Evolutionary conservation across 129 eudicot genomes (phyloP).

Genomic region (Cynara cardunculus): DNA sequence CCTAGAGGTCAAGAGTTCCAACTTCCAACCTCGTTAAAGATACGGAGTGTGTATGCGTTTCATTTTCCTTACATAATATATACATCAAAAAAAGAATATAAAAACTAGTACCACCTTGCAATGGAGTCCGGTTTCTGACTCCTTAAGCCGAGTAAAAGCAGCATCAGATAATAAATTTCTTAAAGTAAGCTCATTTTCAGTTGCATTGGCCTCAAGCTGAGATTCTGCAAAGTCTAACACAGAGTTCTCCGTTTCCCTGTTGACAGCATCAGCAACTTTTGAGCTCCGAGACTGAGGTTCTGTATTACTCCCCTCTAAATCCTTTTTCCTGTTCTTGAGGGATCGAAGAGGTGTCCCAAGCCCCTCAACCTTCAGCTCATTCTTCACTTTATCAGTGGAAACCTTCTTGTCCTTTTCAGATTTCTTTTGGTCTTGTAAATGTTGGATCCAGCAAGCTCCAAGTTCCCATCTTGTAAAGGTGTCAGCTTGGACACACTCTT

Average conservation of each 20-base stretch:
- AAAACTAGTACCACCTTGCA: conserved; percentile 51
- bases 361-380: conserved; percentile 96
- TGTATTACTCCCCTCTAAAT: conserved; percentile 35
- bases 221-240: conserved; percentile 44
- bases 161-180: conserved; percentile 66
- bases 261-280: conserved; percentile 35
- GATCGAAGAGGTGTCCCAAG: conserved; percentile 91
- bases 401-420: conserved; percentile 87
- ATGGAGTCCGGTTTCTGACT: conserved; percentile 97
- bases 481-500: conserved; percentile 53
- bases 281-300: conserved; percentile 29
- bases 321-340: conserved; percentile 76
- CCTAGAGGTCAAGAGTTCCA: neutral
- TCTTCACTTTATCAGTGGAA: conserved; percentile 65
- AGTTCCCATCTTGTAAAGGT: conserved; percentile 96
- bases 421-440: conserved; percentile 95
- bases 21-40: neutral
- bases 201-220: conserved; percentile 34
- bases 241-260: conserved; percentile 45
- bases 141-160: conserved; percentile 80
- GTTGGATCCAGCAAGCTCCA: conserved; percentile 99
- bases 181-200: conserved; percentile 55
- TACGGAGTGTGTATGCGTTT: neutral
- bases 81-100: neutral
- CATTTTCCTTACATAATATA: neutral